Evolutionary conservation across 345 rosid species (phyloP), one percentile per base, ranked within the genome.

Genomic region (Rhodamnia rubescens): DNA sequence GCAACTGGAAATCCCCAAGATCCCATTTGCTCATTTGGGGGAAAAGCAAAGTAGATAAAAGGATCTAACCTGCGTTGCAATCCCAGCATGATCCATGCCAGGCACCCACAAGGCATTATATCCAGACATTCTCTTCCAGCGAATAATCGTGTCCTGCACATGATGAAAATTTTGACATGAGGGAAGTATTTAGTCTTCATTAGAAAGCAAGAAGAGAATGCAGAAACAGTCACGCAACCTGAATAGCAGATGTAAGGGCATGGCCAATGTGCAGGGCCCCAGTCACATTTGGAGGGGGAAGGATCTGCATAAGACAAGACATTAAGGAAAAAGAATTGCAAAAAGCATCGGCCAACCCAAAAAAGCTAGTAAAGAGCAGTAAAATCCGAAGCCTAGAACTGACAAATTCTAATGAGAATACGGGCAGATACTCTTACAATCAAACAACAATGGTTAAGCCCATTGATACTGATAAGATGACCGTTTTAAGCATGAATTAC

Each of bases 201-300:
- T 54, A 80, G 49, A 27, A 10, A 50, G 85, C 21, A 40, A 58
- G 87, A 81, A 27, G 51, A 15, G 40, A 83, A 56, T 27, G 11
- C 86, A 59, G 52, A 81, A 61, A 87, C 56, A 81, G 81, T 51
- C 36, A 84, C 10, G 22, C 83, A 87, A 96, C 98, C 98, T 96
- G 90, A 55, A 97, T 87, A 53, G 99, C 96, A 85, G 95, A 84
- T 15, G 99, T 96, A 50, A 97, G 94, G 49, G 99, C 98, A 90
- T 97, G 99, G 87, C 99, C 99, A 58, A 96, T 97, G 87, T 97
- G 99, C 53, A 97, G 87, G 74, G 96, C 96, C 82, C 99, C 99
- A 51, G 99, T 97, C 88, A 97, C 99, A 91, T 97, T 97, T 85
- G 99, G 99, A 69, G 99, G 99, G 69, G 99, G 98, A 52, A 97